Base-by-base conservation (phyloP, 1,284 basidiomycete genomes). In the Golubevia sp. region DNA sequence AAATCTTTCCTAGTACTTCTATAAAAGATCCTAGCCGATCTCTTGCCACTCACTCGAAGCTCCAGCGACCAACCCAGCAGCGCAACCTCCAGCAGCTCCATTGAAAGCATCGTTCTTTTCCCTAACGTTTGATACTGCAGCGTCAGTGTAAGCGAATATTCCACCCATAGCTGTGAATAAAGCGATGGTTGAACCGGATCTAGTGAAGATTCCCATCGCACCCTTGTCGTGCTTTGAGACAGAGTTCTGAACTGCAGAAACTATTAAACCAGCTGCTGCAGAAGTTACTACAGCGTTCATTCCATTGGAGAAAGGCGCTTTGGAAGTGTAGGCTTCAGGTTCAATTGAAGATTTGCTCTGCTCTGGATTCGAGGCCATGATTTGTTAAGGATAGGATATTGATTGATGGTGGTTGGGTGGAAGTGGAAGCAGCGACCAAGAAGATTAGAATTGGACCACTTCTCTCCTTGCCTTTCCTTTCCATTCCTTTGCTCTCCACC, bases 131-230 rank as follows among this genome's bases (percentile, higher is more conserved):
- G 92, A 92, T 20, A 92, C 89, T 34, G 87, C 85, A 6, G 92
- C 86, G 79, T 96, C 91, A 2, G 92, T 92, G 76, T 91, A 89
- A 18, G 93, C 91, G 83, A 92, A 97, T 26, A 91, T 88, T 67
- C 90, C 91, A 52, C 93, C 94, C 89, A 96, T 91, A n/a, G 92
- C 93, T 76, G 92, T 90, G 83, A 94, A 94, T 85, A 91, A 88
- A 18, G 89, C 91, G 79, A 92, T 90, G 4, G 91, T 91, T 56
- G 90, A 89, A 57, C 93, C 91, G 57, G 88, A 91, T 70, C 90
- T 86, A 57, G 91, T 91, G 65, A 93, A 86, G 84, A 93, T 88
- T 85, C 94, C 94, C 84, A 91, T 87, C n/a, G 93, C 93, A 73
- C 94, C 94, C 73, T 88, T 88, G 62, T 90, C 88, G 85, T 97